Base-by-base conservation (phyloP, 805 yeast species). In the Peterozyma xylosa region DNA sequence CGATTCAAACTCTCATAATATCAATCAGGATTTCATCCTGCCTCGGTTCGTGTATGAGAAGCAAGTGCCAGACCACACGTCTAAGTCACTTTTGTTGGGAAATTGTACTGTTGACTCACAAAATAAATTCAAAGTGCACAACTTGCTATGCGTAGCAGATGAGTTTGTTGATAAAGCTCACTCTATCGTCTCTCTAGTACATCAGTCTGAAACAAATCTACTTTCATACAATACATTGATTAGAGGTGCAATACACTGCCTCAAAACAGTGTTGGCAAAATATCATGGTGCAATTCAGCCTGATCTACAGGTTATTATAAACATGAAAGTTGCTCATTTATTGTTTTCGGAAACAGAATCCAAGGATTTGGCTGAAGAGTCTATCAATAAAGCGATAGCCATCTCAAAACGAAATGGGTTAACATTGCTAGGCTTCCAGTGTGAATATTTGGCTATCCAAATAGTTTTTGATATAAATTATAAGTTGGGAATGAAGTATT, bases 321-420 rank as follows among this genome's bases (percentile, higher is more conserved):
- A 62, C 36, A 66, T 62, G 42, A 60, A 59, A 35, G 49, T 74
- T 9, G 67, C 76, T 0, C 52, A 52, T 11, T 39, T 72, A 3
- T 61, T 67, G 42, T 61, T 64, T 39, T 47, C 48, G 21, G 80
- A 76, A 44, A 74, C 79, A 0, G 56, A 56, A 2, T 65, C 67
- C 48, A 48, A 58, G 14, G 64, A 64, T 29, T 49, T 58, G 34
- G 80, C 80, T 0, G 69, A 69, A 13, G 64, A 62, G 10, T 66
- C 56, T 57, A 62, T 51, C 30, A 64, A 47, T 55, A 52, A 51
- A 42, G 63, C 70, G 2, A 53, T 64, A 1, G 39, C 57, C 0
- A 45, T 67, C 3, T 53, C 68, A 5, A 47, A 50, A 4, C 53
- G 68, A 42, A 60, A 60, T 47, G 50, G 60, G 33, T 46, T 58